Evolutionary conservation across 2,329 filamentous ascomycete species (phyloP), one percentile per base, ranked within the genome.

Genomic region (Fusarium oligoseptatum): DNA sequence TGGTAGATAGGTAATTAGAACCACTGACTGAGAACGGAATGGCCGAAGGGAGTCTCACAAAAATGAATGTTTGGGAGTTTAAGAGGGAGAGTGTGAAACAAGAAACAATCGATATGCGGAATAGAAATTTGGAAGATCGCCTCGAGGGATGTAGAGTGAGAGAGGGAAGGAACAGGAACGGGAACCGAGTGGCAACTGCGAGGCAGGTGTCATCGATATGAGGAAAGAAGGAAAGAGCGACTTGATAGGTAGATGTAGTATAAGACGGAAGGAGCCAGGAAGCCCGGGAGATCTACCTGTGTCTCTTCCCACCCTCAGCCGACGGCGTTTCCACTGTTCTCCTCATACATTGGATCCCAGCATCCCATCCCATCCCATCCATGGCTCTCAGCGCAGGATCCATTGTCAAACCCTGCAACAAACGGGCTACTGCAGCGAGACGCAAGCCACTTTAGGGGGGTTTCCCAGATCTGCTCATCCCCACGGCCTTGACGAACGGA

Each of bases 391-490:
- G 60, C 34, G 34, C 58, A 55, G 65, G 66, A 74, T 69, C 71
- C 32, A 66, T 66, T 34, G 57, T 50, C 62, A 58, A 74, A 76
- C 76, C 76, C 72, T 78, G 74, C 68, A 75, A 70, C 45, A 65
- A 72, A 68, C 68, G 63, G 71, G 73, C 71, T 71, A 70, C 74
- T 66, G 70, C 72, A 73, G 64, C 62, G 55, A 62, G 60, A 68
- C 43, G 67, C 70, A 77, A 78, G 74, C 74, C 74, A 77, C 74
- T 65, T 64, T 62, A 69, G 62, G 48, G 70, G 64, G 48, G 29
- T 64, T 67, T 67, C 61, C 56, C 65, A 57, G 63, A 57, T 71
- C 60, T 64, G 69, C 63, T 75, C 66, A 66, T 72, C 76, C 57
- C 76, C 74, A 69, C 65, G 39, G 64, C 52, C 48, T 60, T 60